Conservation (phyloP, 768 basidiomycete species). For the Russula foetens region DNA sequence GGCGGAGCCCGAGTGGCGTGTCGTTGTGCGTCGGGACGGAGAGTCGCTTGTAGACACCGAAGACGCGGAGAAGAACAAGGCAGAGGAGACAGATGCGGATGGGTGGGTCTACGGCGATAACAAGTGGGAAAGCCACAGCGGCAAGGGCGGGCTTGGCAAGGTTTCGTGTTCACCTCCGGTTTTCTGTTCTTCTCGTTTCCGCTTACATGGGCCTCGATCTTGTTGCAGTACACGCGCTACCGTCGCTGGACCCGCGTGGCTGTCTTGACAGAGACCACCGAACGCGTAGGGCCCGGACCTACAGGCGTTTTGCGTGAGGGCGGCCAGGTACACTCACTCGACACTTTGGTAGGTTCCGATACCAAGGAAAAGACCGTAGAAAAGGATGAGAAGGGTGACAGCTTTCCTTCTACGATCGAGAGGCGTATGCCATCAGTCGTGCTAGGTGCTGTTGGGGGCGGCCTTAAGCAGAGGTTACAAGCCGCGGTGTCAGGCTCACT, state of each 20-base stretch:
- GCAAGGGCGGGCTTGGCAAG: slow-evolving; percentile 82
- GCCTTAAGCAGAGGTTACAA: slow-evolving; percentile 10
- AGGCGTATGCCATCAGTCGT: not conserved
- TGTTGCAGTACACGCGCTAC: slow-evolving; percentile 69
- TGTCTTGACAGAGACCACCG: slow-evolving; percentile 62
- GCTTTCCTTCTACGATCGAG: not conserved
- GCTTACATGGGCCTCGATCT: not conserved
- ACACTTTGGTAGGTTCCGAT: not conserved
- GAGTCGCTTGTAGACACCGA: slow-evolving; percentile 27
- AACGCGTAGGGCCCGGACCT: slow-evolving; percentile 36
- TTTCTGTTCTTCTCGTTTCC: not conserved
- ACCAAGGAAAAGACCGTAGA: not conserved
- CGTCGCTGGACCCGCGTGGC: slow-evolving; percentile 85
- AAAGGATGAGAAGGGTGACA: not conserved
- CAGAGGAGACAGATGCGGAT: slow-evolving; percentile 65
- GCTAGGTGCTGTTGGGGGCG: slow-evolving; percentile 12
- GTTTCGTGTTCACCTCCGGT: slow-evolving; percentile 28
- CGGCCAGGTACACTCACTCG: slow-evolving; percentile 6
- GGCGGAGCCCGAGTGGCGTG: slow-evolving; percentile 89
- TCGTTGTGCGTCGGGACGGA: slow-evolving; percentile 53
- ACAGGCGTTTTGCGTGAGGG: slow-evolving; percentile 24
- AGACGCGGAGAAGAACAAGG: slow-evolving; percentile 36
- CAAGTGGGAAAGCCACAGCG: slow-evolving; percentile 79
- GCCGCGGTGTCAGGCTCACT: slow-evolving; percentile 11
- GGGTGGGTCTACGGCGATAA: slow-evolving; percentile 96